Evolutionary conservation across 306 rosid species (phyloP).

Genomic region (Cicer pinnatifidum): DNA sequence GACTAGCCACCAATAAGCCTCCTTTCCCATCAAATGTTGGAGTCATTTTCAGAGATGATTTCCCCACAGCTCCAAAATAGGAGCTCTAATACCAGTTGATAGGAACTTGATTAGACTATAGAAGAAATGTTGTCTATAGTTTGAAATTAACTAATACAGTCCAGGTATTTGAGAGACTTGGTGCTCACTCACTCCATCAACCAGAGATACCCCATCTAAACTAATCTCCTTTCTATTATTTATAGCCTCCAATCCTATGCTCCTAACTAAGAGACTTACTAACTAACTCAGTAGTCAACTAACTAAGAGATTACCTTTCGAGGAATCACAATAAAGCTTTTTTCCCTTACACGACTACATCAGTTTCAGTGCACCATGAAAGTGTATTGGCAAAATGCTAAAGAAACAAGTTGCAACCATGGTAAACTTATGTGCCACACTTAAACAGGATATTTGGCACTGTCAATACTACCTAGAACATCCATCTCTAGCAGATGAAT

Average conservation of each 20-base stretch:
- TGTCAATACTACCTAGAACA: not conserved
- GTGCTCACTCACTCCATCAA: conserved; percentile 11
- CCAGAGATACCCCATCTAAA: not conserved
- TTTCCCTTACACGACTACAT: conserved; percentile 1
- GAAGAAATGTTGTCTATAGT: not conserved
- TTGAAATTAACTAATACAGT: conserved; percentile 5
- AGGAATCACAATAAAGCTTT: not conserved
- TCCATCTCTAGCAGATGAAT: not conserved
- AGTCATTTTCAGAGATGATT: not conserved
- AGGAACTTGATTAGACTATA: not conserved
- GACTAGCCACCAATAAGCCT: not conserved
- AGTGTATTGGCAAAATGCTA: not conserved
- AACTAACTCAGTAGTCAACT: not conserved
- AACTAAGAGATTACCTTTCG: not conserved
- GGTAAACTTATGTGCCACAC: not conserved
- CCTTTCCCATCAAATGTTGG: not conserved
- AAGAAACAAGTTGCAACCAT: not conserved
- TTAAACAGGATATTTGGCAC: not conserved
- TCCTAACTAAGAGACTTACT: not conserved
- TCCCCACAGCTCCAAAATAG: not conserved
- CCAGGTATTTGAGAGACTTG: not conserved
- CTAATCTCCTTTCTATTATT: conserved; percentile 6
- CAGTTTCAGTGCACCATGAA: not conserved
- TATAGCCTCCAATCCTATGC: not conserved
- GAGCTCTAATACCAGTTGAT: not conserved